phyloP scores from a whole-genome alignment of 1,139 yeast genomes.

The Debaryomycetaceae sp. region DNA sequence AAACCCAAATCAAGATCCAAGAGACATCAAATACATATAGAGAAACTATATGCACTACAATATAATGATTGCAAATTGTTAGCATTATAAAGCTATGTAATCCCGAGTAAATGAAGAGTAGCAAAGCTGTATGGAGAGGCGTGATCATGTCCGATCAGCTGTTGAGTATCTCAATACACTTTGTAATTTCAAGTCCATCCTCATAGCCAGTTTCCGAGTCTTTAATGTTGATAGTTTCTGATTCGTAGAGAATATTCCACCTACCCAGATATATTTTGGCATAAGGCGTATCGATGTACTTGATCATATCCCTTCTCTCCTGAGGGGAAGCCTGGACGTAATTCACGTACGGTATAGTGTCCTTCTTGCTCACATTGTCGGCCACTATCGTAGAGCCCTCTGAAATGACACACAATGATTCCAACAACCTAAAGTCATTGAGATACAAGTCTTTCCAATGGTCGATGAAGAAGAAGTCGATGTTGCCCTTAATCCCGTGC shows the following conservation, averaged over 20 bases:
- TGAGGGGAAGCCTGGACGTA: slow-evolving; percentile 40
- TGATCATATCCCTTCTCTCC: slow-evolving; percentile 28
- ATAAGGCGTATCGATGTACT: slow-evolving; percentile 19
- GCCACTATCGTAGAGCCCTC: slow-evolving; percentile 41
- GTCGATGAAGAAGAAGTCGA: slow-evolving; percentile 41
- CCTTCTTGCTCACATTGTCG: slow-evolving; percentile 35
- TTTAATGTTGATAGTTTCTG: slow-evolving; percentile 17
- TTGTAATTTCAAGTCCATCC: slow-evolving; percentile 33
- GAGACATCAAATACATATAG: too few relatives aligned
- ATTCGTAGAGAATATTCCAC: slow-evolving; percentile 44
- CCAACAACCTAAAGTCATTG: slow-evolving; percentile 42
- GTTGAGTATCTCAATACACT: slow-evolving; percentile 20
- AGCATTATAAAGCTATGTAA: neutral
- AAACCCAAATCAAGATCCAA: too few relatives aligned
- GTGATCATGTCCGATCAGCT: slow-evolving; percentile 8
- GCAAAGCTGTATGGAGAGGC: neutral
- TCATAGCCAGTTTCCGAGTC: slow-evolving; percentile 7
- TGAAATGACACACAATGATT: slow-evolving; percentile 34
- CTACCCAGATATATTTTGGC: slow-evolving; percentile 33
- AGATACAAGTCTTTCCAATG: slow-evolving; percentile 38
- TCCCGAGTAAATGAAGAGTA: neutral
- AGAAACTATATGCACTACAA: too few relatives aligned
- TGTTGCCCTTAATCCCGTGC: slow-evolving; percentile 9
- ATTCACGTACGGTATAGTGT: slow-evolving; percentile 37
- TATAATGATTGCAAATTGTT: neutral